Conservation (phyloP, 2,329 filamentous ascomycete species). For the Fusarium sp. region DNA sequence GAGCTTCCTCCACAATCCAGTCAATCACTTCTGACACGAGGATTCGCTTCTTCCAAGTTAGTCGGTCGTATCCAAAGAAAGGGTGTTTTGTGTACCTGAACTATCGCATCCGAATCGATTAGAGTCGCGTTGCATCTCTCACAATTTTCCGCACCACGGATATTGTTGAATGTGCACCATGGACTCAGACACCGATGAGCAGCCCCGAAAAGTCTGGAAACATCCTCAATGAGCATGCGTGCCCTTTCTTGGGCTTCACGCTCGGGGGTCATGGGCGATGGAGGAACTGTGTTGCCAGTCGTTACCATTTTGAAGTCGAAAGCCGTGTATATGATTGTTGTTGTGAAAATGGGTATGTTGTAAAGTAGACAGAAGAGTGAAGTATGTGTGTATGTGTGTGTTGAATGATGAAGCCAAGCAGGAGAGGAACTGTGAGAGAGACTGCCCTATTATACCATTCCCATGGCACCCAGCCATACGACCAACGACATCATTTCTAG, state of each 20-base stretch:
- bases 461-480: not conserved
- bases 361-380: not conserved
- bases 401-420: not conserved
- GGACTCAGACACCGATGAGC: not conserved
- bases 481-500: not conserved
- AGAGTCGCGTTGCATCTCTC: not conserved
- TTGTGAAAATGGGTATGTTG: not conserved
- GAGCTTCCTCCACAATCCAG: not conserved
- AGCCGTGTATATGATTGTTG: fast-evolving
- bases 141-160: not conserved
- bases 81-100: not conserved
- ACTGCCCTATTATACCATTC: not conserved
- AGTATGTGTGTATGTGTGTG: not conserved
- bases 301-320: not conserved
- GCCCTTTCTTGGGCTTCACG: not conserved
- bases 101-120: not conserved
- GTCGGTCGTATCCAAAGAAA: not conserved
- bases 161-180: not conserved
- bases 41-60: not conserved
- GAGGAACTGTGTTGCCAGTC: not conserved
- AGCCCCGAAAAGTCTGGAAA: not conserved
- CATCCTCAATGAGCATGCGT: not conserved
- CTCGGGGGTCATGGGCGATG: not conserved
- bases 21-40: not conserved
- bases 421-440: not conserved